phyloP scores from a whole-genome alignment of 768 basidiomycete genomes.

The Phallus indusiatus region DNA sequence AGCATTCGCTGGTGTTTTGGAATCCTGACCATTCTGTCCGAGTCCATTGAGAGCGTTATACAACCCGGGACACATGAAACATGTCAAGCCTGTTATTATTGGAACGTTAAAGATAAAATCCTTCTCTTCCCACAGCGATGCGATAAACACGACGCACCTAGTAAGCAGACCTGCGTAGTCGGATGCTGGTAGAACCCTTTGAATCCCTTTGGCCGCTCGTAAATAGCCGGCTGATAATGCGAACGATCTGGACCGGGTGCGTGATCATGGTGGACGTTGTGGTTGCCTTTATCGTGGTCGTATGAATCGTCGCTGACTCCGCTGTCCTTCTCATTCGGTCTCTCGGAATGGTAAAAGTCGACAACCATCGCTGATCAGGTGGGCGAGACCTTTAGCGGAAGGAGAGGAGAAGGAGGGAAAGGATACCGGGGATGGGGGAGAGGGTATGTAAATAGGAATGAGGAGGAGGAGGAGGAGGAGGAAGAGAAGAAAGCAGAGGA shows the following conservation, averaged over 20 bases:
- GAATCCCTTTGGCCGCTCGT: slow-evolving; percentile 40
- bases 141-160: slow-evolving; percentile 37
- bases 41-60: slow-evolving; percentile 76
- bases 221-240: slow-evolving; percentile 19
- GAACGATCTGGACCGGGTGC: background rate
- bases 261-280: background rate
- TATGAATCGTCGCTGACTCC: background rate
- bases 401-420: background rate
- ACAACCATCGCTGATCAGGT: background rate
- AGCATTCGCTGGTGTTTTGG: slow-evolving; percentile 53
- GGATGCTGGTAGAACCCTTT: slow-evolving; percentile 52
- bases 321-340: background rate
- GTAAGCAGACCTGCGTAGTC: slow-evolving; percentile 33
- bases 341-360: slow-evolving; percentile 4
- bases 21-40: slow-evolving; percentile 66
- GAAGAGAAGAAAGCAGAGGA: background rate
- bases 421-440: background rate
- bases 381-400: background rate
- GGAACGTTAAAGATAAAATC: background rate
- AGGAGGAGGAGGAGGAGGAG: background rate
- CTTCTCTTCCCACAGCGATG: background rate
- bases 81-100: slow-evolving; percentile 5
- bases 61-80: slow-evolving; percentile 37
- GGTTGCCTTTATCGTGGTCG: background rate
- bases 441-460: background rate